Percentiles rank a stretch among this genome's conserved stretches.
Evolutionary conservation across 2,329 filamentous ascomycete genomes (phyloP).

Genomic region (Stagonosporopsis chrysanthemi): DNA sequence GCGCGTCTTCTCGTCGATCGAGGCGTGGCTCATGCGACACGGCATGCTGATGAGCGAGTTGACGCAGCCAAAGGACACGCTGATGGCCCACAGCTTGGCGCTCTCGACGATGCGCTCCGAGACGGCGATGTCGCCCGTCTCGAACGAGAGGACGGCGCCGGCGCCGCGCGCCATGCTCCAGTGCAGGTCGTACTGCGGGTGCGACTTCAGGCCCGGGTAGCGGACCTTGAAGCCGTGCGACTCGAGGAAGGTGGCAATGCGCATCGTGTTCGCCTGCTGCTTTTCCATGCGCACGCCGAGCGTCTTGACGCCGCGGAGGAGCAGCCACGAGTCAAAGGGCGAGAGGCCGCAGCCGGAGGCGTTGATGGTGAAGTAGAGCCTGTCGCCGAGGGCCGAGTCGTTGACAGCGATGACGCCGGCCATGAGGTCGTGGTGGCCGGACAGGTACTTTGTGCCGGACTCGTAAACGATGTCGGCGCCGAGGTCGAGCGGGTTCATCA

Average conservation of each 20-base stretch:
- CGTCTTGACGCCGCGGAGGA: slow-evolving; percentile 96
- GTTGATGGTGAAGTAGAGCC: slow-evolving; percentile 97
- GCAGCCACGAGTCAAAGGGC: slow-evolving; percentile 94
- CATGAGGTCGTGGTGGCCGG: slow-evolving; percentile 98
- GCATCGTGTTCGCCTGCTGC: slow-evolving; percentile 90
- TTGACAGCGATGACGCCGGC: slow-evolving; percentile 95
- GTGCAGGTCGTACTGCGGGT: slow-evolving; percentile 95
- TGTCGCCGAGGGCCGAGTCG: slow-evolving; percentile 79
- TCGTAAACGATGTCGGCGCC: slow-evolving; percentile 98
- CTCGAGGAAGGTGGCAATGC: slow-evolving; percentile 92
- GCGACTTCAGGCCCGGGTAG: slow-evolving; percentile 91
- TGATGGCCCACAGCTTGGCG: slow-evolving; percentile 90
- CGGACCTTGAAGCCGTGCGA: slow-evolving; percentile 90
- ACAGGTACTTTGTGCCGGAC: slow-evolving; percentile 96
- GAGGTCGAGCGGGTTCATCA: slow-evolving; percentile 91
- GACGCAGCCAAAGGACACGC: slow-evolving; percentile 96
- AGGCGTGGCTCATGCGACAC: slow-evolving; percentile 98
- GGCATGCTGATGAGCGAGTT: slow-evolving; percentile 99
- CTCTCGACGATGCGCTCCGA: slow-evolving; percentile 95
- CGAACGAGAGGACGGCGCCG: slow-evolving; percentile 93
- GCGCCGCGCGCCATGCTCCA: slow-evolving; percentile 94
- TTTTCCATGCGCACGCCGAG: slow-evolving; percentile 98
- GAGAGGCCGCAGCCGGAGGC: slow-evolving; percentile 91
- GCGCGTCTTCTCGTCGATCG: slow-evolving; percentile 94
- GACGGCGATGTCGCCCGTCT: slow-evolving; percentile 84